Percentiles rank a stretch among this genome's conserved stretches.
Evolutionary conservation across 2,329 filamentous ascomycete genomes (phyloP).

Genomic region (Aspergillus pseudotamarii): DNA sequence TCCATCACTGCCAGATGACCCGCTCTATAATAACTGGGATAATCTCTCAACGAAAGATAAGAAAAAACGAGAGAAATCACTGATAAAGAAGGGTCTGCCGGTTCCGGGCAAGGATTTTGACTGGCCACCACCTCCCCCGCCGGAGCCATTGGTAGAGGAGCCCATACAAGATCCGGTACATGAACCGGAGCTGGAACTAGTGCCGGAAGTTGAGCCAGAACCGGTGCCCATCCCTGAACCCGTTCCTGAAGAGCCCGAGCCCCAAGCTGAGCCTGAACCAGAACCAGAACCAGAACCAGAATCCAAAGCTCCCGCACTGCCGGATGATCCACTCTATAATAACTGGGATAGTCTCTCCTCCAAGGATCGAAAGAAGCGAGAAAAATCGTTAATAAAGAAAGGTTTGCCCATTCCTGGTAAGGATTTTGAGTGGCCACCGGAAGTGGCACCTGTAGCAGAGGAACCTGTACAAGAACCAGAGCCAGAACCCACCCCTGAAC

Average conservation of each 20-base stretch:
- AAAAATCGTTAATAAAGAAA: slow-evolving; percentile 32
- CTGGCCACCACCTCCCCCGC: slow-evolving; percentile 15
- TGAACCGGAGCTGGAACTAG: slow-evolving; percentile 20
- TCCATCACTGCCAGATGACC: slow-evolving; percentile 14
- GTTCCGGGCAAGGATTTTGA: slow-evolving; percentile 32
- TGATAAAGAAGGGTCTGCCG: slow-evolving; percentile 22
- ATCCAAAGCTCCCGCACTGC: slow-evolving; percentile 30
- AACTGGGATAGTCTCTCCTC: slow-evolving; percentile 37
- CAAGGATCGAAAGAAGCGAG: slow-evolving; percentile 51
- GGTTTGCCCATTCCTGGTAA: slow-evolving; percentile 34
- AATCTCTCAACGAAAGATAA: slow-evolving; percentile 20
- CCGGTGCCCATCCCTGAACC: slow-evolving; percentile 28
- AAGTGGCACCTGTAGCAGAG: slow-evolving; percentile 26
- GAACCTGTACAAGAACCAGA: slow-evolving; percentile 19
- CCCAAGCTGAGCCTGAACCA: slow-evolving; percentile 23
- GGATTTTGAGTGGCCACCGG: slow-evolving; percentile 29
- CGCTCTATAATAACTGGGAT: slow-evolving; percentile 23
- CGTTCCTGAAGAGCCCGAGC: slow-evolving; percentile 27
- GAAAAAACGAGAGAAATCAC: slow-evolving; percentile 23
- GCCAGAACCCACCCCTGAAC: slow-evolving; percentile 22
- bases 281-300: slow-evolving; percentile 29
- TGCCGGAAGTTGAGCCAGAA: slow-evolving; percentile 18
- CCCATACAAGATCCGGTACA: slow-evolving; percentile 28
- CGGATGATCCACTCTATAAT: slow-evolving; percentile 42
- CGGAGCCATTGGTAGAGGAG: slow-evolving; percentile 9